Evolutionary conservation across 2,329 filamentous ascomycete species (phyloP).

Genomic region (Onygenales sp.): DNA sequence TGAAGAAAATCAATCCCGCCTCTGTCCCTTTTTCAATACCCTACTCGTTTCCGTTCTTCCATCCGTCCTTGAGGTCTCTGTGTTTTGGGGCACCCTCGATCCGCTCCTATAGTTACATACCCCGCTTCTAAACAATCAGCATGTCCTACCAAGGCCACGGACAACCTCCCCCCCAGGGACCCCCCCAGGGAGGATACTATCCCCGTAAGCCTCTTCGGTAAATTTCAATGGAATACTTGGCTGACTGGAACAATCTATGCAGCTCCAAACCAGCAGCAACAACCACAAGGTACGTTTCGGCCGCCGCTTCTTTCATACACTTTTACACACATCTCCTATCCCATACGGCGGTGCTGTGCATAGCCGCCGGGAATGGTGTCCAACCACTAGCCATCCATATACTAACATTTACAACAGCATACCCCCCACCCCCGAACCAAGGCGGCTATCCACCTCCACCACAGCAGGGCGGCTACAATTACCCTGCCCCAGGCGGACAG

Average conservation of each 20-base stretch:
- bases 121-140: constrained; percentile 4
- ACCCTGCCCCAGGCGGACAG: constrained; percentile 2
- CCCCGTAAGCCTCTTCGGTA: constrained; percentile 14
- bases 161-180: constrained; percentile 7
- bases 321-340: not conserved
- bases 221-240: not conserved
- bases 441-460: constrained; percentile 19
- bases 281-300: constrained; percentile 4
- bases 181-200: constrained; percentile 16
- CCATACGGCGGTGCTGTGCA: not conserved
- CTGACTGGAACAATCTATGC: not conserved
- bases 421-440: constrained; percentile 8
- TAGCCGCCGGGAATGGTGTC: too few relatives aligned
- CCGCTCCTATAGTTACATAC: not conserved
- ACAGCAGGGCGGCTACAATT: constrained; percentile 7
- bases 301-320: not conserved
- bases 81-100: not conserved
- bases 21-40: too few relatives aligned
- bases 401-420: constrained; percentile 3
- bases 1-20: too few relatives aligned
- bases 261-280: constrained; percentile 4
- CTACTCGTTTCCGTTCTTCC: too few relatives aligned
- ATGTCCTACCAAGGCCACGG: constrained; percentile 1
- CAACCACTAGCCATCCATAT: not conserved
- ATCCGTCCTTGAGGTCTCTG: too few relatives aligned